Evolutionary conservation across 495 filamentous ascomycete genomes (phyloP), one percentile per base, ranked within the genome.

Genomic region (Amorphotheca resinae): DNA sequence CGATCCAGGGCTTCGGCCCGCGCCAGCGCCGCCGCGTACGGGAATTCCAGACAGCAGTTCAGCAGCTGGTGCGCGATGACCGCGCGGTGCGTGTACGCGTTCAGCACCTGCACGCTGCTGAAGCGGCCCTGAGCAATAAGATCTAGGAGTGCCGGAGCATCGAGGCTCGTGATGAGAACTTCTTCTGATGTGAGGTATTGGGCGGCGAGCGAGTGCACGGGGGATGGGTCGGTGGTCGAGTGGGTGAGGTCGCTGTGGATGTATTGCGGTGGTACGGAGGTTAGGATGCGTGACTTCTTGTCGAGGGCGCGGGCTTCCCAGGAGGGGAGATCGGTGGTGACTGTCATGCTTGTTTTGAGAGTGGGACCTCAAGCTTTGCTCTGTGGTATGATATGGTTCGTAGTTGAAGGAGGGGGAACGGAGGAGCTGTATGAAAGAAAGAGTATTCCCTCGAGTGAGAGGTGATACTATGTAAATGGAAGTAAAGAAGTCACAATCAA

Each of bases 11-110:
- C 53, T 2, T 55, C 53, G 12, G 77, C 79, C 15, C 69, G 64
- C 17, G 60, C 55, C 5, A 81, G 48, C 4, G 80, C 80, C 15
- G 60, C 51, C 20, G 71, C 65, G 47, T 80, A 80, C 33, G 79
- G 67, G 26, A 74, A 72, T 38, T 84, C 78, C 3, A 80, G 57
- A 46, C 77, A 81, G 49, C 76, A 72, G 15, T 64, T 75, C 12
- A 78, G 70, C n/a, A 74, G 15, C 12, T 22, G 35, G 15, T 38
- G 35, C 17, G 35, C 35, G 31, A 33, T 33, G 4, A 15, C 11
- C 12, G 31, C 31, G 4, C 11, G 31, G 11, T 33, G 31, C 4
- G 11, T 33, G 3, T n/a, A 33, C 3, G 31, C 31, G 12, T 33
- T 5, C 4, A 33, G 31, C 3, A 33, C 31, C 12, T 12, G 31